A percentile compares a stretch with the other conserved stretches of the same genome.
phyloP scores from a whole-genome alignment of 768 basidiomycete species.

The Rhodotorula taiwanensis region DNA sequence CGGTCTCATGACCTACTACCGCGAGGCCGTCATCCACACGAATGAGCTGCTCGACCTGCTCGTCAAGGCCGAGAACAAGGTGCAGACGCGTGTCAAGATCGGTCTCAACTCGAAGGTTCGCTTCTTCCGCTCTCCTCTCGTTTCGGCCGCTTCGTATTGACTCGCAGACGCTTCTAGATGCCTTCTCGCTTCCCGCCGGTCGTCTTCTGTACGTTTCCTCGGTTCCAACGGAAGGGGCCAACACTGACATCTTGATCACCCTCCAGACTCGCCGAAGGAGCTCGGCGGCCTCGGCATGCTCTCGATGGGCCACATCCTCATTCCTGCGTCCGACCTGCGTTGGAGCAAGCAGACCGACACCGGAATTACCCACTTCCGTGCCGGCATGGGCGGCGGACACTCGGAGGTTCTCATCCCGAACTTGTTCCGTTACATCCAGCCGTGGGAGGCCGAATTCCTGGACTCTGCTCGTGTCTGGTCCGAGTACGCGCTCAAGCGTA shows the following conservation, averaged over 20 bases:
- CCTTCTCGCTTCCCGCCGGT: slow-evolving; percentile 91
- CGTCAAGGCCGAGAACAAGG: slow-evolving; percentile 99
- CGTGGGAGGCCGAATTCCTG: slow-evolving; percentile 69
- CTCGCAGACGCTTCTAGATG: slow-evolving; percentile 52
- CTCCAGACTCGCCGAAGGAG: slow-evolving; percentile 80
- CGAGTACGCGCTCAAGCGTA: slow-evolving; percentile 98
- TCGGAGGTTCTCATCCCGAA: slow-evolving; percentile 69
- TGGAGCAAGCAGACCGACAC: slow-evolving; percentile 99
- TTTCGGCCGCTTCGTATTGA: background rate
- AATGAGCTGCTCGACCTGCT: slow-evolving; percentile 90
- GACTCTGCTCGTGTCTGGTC: slow-evolving; percentile 99
- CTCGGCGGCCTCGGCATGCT: slow-evolving; percentile 97
- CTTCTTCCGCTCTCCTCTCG: background rate
- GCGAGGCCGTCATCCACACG: slow-evolving; percentile 81
- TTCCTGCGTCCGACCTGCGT: slow-evolving; percentile 92
- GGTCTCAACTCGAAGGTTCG: slow-evolving; percentile 48
- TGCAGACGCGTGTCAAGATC: slow-evolving; percentile 93
- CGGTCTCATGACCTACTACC: slow-evolving; percentile 59
- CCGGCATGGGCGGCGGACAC: slow-evolving; percentile 62
- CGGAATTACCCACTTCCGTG: slow-evolving; percentile 97
- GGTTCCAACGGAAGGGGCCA: background rate
- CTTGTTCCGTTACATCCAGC: slow-evolving; percentile 67
- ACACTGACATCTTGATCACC: background rate
- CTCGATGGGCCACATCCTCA: slow-evolving; percentile 98
- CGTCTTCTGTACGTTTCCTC: slow-evolving; percentile 6